Evolutionary conservation across 495 filamentous ascomycete genomes (phyloP), one percentile per base, ranked within the genome.

Genomic region (Parathielavia hyrcaniae): DNA sequence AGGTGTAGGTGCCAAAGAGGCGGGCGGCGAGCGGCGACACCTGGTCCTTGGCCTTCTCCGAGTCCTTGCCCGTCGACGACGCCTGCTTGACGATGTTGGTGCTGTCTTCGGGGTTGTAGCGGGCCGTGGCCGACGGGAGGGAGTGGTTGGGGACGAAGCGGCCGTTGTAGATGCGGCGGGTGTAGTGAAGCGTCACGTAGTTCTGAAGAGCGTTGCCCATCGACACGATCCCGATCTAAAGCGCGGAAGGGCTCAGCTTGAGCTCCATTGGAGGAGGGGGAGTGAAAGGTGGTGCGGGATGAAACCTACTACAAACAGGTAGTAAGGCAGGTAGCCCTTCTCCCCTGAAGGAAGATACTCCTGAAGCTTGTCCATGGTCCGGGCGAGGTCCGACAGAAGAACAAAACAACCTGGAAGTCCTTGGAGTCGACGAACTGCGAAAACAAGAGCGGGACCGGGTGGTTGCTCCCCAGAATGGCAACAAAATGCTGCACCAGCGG

Each of bases 1-100:
- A 79, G 0, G 91, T 97, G 83, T 90, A 99, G 57, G 90, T 95
- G 43, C 90, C 95, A 68, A 97, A 97, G 11, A 88, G 81, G 52
- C 93, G 86, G 7, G 87, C 83, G 23, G 86, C 86, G 38, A 97
- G 83, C 5, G 85, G 77, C 4, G 86, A 89, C 22, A 84, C 83
- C 61, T 82, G 77, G 62, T 79, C 76, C 61, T 68, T 69, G 19
- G 73, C 70, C 68, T 73, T 70, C 71, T 80, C 69, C 60, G 73
- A 52, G 71, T 71, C 64, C 61, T 76, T 75, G 66, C 75, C 72
- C 53, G 77, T 77, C 35, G 76, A 39, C 53, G 77, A 74, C 3
- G 71, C 70, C 35, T 70, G 74, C 57, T 79, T 74, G 68, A 76
- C 61, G 56, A 73, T 70, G 38, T 55, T 53, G 13, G 67, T 62